Evolutionary conservation across 2,329 filamentous ascomycete species (phyloP).

Genomic region (Elsinoe necatrix): DNA sequence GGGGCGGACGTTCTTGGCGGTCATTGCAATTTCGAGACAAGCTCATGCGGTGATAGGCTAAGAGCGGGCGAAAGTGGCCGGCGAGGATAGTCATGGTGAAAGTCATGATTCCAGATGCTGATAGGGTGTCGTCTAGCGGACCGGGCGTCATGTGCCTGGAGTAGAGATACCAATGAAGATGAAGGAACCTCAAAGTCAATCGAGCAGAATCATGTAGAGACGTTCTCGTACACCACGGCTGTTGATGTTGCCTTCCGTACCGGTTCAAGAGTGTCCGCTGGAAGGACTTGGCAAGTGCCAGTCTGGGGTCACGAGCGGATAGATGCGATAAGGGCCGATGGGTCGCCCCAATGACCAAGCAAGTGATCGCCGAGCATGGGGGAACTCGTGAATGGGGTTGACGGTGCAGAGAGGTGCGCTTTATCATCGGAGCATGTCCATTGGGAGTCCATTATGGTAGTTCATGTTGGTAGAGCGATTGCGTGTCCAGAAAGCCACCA

Average conservation of each 20-base stretch:
- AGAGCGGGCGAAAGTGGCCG: background rate
- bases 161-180: background rate
- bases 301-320: background rate
- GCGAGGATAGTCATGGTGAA: background rate
- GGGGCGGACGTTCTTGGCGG: slow-evolving; percentile 8
- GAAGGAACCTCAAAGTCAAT: background rate
- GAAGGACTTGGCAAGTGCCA: slow-evolving; percentile 4
- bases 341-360: background rate
- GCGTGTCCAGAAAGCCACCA: background rate
- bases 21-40: slow-evolving; percentile 7
- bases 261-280: slow-evolving; percentile 2
- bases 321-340: slow-evolving; percentile 1
- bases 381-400: background rate
- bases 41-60: slow-evolving; percentile 11
- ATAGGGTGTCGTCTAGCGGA: slow-evolving; percentile 1
- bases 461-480: background rate
- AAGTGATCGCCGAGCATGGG: background rate
- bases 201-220: slow-evolving; percentile 4
- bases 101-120: background rate
- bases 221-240: background rate
- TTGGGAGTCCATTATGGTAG: slow-evolving; percentile 10
- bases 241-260: slow-evolving; percentile 8
- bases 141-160: slow-evolving; percentile 2
- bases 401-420: background rate
- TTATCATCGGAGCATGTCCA: background rate